phyloP scores from a whole-genome alignment of 768 basidiomycete species.

The Royoungia palumana region DNA sequence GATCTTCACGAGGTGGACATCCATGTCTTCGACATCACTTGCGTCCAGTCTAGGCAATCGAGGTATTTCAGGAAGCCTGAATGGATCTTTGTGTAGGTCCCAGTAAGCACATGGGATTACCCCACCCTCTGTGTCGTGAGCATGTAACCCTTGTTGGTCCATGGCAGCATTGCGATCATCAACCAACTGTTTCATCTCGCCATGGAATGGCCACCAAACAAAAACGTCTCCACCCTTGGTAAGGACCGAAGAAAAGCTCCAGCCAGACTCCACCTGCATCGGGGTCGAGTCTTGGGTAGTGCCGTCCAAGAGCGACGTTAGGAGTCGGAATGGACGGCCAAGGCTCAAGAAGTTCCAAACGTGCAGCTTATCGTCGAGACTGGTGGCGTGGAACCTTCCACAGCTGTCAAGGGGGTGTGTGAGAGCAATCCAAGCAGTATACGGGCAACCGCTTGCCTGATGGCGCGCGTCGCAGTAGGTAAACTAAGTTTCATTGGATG shows the following conservation, averaged over 20 bases:
- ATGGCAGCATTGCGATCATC: constrained; percentile 41
- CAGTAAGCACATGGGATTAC: constrained; percentile 61
- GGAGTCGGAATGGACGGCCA: constrained; percentile 71
- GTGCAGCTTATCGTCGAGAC: constrained; percentile 53
- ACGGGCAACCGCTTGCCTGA: constrained; percentile 48
- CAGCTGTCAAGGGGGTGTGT: constrained; percentile 46
- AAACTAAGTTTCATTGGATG: constrained; percentile 58
- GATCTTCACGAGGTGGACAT: constrained; percentile 66
- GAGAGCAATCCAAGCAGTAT: constrained; percentile 4
- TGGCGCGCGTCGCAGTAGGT: constrained; percentile 53
- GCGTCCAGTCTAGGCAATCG: constrained; percentile 49
- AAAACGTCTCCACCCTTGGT: constrained; percentile 68
- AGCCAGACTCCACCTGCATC: constrained; percentile 73
- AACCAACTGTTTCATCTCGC: constrained; percentile 38
- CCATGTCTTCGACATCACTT: constrained; percentile 22
- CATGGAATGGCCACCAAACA: constrained; percentile 69
- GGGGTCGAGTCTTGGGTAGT: constrained; percentile 47
- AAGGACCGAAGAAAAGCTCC: constrained; percentile 74
- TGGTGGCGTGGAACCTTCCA: constrained; percentile 69
- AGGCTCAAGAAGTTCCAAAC: constrained; percentile 78
- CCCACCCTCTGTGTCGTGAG: constrained; percentile 32
- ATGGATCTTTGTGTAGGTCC: constrained; percentile 53
- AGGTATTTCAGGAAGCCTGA: constrained; percentile 58
- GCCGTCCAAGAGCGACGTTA: constrained; percentile 36
- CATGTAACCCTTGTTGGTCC: constrained; percentile 39